These are phyloP conservation scores for Scolecobasidium constrictum DNA, from an alignment of 2,329 filamentous ascomycete species.

Conservation along the genomic window DNA sequence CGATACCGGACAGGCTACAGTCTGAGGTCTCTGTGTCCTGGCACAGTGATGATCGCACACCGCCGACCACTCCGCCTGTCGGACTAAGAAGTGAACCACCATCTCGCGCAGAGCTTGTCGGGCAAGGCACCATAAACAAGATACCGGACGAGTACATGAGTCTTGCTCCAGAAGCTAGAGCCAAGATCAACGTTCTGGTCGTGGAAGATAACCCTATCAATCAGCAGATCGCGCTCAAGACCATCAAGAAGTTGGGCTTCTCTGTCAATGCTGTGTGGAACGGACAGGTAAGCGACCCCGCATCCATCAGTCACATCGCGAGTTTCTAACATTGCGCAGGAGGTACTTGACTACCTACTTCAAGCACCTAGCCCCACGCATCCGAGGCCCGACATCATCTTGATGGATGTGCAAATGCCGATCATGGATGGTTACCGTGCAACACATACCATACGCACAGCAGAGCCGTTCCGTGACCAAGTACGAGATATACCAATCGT, in stretches of 20 bases:
- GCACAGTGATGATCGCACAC: conserved; percentile 40
- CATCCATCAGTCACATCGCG: not conserved
- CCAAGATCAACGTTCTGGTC: conserved; percentile 58
- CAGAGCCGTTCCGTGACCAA: conserved; percentile 50
- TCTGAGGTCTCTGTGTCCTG: conserved; percentile 49
- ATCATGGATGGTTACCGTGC: conserved; percentile 70
- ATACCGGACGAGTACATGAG: conserved; percentile 25
- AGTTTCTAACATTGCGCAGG: conserved; percentile 21
- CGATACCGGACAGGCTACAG: conserved; percentile 55
- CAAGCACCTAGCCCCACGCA: conserved; percentile 39
- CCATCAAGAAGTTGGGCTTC: conserved; percentile 10
- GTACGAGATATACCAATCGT: conserved; percentile 58
- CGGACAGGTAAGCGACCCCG: not conserved
- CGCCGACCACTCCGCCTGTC: conserved; percentile 24
- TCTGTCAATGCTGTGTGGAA: conserved; percentile 7
- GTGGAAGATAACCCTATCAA: conserved; percentile 58
- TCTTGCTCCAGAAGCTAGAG: conserved; percentile 46
- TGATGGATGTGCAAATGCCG: conserved; percentile 71
- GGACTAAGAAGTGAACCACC: conserved; percentile 12
- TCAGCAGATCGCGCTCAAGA: conserved; percentile 8
- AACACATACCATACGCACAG: conserved; percentile 61
- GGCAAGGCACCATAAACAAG: not conserved
- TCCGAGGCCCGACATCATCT: conserved; percentile 58
- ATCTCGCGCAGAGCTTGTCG: not conserved
- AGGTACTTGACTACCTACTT: conserved; percentile 62